Conservation (phyloP, 805 yeast species). For the Hemisphaericaspora nanyangensis region DNA sequence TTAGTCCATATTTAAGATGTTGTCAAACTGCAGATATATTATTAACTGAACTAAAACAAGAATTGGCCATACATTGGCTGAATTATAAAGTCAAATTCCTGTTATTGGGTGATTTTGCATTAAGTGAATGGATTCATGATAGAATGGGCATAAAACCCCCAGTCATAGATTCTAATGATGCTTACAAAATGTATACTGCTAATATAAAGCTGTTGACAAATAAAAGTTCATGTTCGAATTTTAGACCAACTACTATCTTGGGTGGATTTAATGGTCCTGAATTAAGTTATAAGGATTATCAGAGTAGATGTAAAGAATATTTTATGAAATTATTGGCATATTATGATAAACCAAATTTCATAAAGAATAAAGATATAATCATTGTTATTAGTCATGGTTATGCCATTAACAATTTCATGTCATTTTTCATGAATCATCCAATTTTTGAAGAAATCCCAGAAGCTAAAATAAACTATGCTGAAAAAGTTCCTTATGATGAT, state of each 20-base stretch:
- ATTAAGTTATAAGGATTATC: conserved; percentile 37
- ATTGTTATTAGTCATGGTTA: conserved; percentile 42
- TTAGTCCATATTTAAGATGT: conserved; percentile 41
- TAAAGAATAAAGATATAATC: conserved; percentile 30
- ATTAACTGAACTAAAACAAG: conserved; percentile 22
- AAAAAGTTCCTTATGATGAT: conserved; percentile 12
- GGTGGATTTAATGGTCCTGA: conserved; percentile 43
- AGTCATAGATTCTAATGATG: conserved; percentile 40
- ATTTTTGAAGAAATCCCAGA: conserved; percentile 44
- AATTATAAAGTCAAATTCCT: conserved; percentile 32
- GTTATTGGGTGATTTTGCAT: conserved; percentile 41
- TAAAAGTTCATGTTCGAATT: conserved; percentile 31
- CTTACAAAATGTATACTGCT: conserved; percentile 44
- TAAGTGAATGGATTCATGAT: conserved; percentile 45
- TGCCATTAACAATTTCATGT: conserved; percentile 34
- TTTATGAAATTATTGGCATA: conserved; percentile 40
- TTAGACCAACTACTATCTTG: conserved; percentile 39
- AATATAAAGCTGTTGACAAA: conserved; percentile 34
- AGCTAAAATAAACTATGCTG: conserved; percentile 32
- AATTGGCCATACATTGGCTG: conserved; percentile 19
- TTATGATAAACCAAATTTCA: conserved; percentile 33
- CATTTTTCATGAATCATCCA: conserved; percentile 41
- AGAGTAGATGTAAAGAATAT: conserved; percentile 33
- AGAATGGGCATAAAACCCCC: conserved; percentile 41
- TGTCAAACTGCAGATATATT: conserved; percentile 42